Evolutionary conservation across 1,284 basidiomycete genomes (phyloP), one percentile per base, ranked within the genome.

Genomic region (Apiotrichum akiyoshidainum): DNA sequence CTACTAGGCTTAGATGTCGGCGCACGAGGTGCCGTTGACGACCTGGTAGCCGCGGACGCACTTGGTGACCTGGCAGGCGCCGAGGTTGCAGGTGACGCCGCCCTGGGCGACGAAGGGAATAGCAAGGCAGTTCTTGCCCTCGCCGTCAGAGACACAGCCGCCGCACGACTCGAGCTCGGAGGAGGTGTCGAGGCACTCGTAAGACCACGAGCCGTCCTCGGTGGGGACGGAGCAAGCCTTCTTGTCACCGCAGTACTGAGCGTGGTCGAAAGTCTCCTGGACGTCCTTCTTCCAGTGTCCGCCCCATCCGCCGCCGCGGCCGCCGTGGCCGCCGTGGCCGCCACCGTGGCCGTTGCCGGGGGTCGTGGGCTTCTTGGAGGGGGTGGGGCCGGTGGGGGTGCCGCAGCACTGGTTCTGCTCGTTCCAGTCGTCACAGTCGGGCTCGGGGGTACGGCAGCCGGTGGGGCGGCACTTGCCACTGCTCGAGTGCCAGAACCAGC

Each of bases 111-210:
- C 84, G 64, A 85, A 82, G 42, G 78, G 65, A 63, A 91, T 87
- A 26, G 54, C 49, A 44, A 35, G n/a, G 78, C 88, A 91, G 74
- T 91, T 86, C 68, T 83, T 78, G 35, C 89, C 89, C 53, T 81
- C 72, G 37, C 85, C 84, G 33, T 81, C 76, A 10, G 83, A 81
- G 6, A 83, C 76, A 71, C 88, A 91, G 45, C 89, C 89, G 68
- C 88, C 88, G 73, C 89, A 91, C 50, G 67, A 73, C 54, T 79
- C 74, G 58, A 80, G 68, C 51, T 79, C 75, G 35, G 68, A 68
- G 16, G 60, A 52, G 42, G 68, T 68, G 68, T 80, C 77, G 66
- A 80, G 61, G 66, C 79, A 80, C 64, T 79, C 77, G 71, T 72
- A 79, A 11, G 68, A 42, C 70, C 69, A 74, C 45, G 68, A 68